Percentiles rank a stretch among this genome's conserved stretches.
These are phyloP conservation scores for Gynandropsis gynandra DNA, from an alignment of 345 rosid genomes.

Conservation along the genomic window DNA sequence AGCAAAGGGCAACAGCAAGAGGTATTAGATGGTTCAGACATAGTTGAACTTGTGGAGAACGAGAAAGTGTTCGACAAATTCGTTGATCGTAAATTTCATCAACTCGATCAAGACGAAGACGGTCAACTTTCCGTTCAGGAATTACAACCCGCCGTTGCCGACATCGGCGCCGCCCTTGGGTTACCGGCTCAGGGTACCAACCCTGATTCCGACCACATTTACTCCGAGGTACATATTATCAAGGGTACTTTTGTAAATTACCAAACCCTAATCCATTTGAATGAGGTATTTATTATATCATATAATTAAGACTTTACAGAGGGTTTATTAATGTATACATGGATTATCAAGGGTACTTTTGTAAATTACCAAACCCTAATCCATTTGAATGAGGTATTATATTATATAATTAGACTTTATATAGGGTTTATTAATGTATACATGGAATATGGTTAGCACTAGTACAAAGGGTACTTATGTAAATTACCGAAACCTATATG, in stretches of 20 bases:
- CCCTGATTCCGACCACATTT: conserved; percentile 72
- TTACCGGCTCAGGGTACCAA: conserved; percentile 79
- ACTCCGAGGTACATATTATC: conserved; percentile 53
- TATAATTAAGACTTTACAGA: too few species aligned
- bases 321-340: too few species aligned
- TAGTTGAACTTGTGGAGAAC: conserved; percentile 85
- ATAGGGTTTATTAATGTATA: too few species aligned
- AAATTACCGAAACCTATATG: not conserved
- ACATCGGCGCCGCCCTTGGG: conserved; percentile 90
- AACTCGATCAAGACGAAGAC: conserved; percentile 68
- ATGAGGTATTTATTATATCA: not conserved
- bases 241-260: not conserved
- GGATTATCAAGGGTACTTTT: too few species aligned
- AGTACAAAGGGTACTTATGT: too few species aligned
- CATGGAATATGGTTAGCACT: too few species aligned
- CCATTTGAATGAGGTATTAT: not conserved
- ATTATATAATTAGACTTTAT: too few species aligned
- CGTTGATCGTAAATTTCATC: conserved; percentile 77
- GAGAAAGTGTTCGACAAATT: conserved; percentile 62
- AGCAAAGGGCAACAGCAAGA: conserved; percentile 28
- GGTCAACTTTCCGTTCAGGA: conserved; percentile 80
- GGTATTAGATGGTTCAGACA: conserved; percentile 79
- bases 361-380: not conserved
- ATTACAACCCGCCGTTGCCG: conserved; percentile 89
- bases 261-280: not conserved